A percentile compares a stretch with the other conserved stretches of the same genome.
Evolutionary conservation across 345 rosid genomes (phyloP).

Genomic region (Syzygium oleosum): DNA sequence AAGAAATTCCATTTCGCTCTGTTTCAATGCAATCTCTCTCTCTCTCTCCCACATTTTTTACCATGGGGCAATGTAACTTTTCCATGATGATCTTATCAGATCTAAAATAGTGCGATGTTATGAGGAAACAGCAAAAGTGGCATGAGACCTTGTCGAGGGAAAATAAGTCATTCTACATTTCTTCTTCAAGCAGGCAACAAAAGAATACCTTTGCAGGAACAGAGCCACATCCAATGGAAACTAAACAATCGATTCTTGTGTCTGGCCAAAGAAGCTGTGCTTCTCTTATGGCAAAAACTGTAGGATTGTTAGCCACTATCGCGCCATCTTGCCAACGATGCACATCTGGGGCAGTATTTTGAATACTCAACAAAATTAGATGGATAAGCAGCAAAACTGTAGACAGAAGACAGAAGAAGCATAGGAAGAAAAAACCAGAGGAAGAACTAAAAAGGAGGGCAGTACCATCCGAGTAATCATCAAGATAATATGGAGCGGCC

Average conservation of each 20-base stretch:
- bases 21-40: not conserved
- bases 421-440: not conserved
- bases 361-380: slow-evolving; percentile 2
- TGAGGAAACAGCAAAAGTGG: not conserved
- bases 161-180: not conserved
- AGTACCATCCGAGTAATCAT: slow-evolving; percentile 92
- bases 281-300: slow-evolving; percentile 87
- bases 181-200: not conserved
- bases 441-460: not conserved
- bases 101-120: not conserved
- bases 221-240: slow-evolving; percentile 95
- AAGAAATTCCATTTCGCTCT: not conserved
- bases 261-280: slow-evolving; percentile 99
- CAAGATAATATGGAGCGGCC: slow-evolving; percentile 99
- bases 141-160: not conserved
- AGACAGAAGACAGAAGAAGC: not conserved
- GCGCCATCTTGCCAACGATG: slow-evolving; percentile 99
- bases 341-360: slow-evolving; percentile 27
- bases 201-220: slow-evolving; percentile 82
- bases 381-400: not conserved
- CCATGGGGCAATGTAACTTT: not conserved
- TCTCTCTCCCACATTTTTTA: not conserved
- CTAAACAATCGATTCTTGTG: slow-evolving; percentile 86
- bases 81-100: not conserved
- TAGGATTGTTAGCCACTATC: slow-evolving; percentile 96